A percentile compares a stretch with the other conserved stretches of the same genome.
Evolutionary conservation across 345 rosid genomes (phyloP).

Genomic region (Sapria himalayana): DNA sequence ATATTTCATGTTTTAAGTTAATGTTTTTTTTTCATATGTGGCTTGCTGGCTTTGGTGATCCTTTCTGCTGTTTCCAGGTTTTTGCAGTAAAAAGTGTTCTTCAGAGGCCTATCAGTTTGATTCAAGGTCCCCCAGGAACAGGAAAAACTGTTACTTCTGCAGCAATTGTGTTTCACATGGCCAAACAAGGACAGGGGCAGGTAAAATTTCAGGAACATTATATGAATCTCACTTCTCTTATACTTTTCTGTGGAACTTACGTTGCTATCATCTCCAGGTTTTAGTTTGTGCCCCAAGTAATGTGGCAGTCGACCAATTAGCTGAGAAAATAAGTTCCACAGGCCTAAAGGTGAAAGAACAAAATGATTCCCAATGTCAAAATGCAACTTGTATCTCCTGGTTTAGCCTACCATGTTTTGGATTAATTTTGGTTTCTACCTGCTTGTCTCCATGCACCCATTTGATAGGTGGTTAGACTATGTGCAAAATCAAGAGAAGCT

Average conservation of each 20-base stretch:
- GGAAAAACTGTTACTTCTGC: slow-evolving; percentile 99
- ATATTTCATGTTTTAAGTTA: no score
- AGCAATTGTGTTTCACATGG: slow-evolving; percentile 99
- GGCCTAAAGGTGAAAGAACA: slow-evolving; percentile 55
- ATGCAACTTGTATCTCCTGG: no score
- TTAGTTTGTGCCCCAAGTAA: slow-evolving; percentile 98
- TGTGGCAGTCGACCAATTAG: slow-evolving; percentile 97
- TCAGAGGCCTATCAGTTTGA: slow-evolving; percentile 92
- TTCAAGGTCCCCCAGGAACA: slow-evolving; percentile 99
- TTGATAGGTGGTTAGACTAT: slow-evolving; percentile 77
- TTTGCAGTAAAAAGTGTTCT: slow-evolving; percentile 96
- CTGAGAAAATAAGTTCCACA: slow-evolving; percentile 98
- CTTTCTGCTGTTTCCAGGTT: no score
- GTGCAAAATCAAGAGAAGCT: slow-evolving; percentile 99
- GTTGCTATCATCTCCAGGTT: no score
- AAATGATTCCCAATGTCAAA: not conserved
- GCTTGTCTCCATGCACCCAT: not conserved
- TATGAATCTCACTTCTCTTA: no score
- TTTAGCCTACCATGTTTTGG: not conserved
- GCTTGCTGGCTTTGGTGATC: no score
- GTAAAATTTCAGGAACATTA: slow-evolving; percentile 21
- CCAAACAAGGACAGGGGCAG: slow-evolving; percentile 99
- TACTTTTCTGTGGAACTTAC: no score
- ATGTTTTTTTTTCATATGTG: no score
- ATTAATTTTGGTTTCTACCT: not conserved